Conservation (phyloP, 2,329 filamentous ascomycete species). For the Phyllosticta paracitricarpa region DNA sequence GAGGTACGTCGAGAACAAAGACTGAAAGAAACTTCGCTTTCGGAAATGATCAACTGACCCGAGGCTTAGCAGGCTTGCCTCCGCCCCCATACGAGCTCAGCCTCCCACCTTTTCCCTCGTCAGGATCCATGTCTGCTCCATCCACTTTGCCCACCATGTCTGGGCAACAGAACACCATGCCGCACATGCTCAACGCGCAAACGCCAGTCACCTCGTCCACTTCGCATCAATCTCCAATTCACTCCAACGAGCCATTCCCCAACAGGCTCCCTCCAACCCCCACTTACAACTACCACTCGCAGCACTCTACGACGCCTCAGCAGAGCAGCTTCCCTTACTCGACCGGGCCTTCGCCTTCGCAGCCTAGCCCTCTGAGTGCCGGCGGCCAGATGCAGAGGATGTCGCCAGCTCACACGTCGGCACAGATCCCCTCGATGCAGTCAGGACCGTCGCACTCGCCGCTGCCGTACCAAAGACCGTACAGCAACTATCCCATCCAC, state of each 20-base stretch:
- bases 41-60: conserved; percentile 2
- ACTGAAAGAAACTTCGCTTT: conserved; percentile 1
- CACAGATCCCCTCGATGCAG: conserved; percentile 34
- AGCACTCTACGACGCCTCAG: conserved; percentile 42
- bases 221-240: conserved; percentile 41
- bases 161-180: conserved; percentile 36
- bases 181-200: conserved; percentile 37
- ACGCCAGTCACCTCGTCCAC: conserved; percentile 28
- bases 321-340: conserved; percentile 40
- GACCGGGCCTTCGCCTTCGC: conserved; percentile 38
- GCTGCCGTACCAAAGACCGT: conserved; percentile 39
- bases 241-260: conserved; percentile 49
- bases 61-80: conserved; percentile 46
- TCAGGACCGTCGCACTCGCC: conserved; percentile 40
- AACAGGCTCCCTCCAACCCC: conserved; percentile 48
- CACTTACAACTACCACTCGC: conserved; percentile 50
- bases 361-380: conserved; percentile 40
- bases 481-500: conserved; percentile 43
- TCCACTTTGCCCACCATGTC: conserved; percentile 36
- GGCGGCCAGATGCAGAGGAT: conserved; percentile 39
- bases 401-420: conserved; percentile 40
- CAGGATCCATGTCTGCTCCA: conserved; percentile 47
- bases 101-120: conserved; percentile 53
- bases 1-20: conserved; percentile 32
- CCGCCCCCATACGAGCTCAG: conserved; percentile 59